Evolutionary conservation across 208 protist genomes (phyloP).

Genomic region (Crithidia thermophila): DNA sequence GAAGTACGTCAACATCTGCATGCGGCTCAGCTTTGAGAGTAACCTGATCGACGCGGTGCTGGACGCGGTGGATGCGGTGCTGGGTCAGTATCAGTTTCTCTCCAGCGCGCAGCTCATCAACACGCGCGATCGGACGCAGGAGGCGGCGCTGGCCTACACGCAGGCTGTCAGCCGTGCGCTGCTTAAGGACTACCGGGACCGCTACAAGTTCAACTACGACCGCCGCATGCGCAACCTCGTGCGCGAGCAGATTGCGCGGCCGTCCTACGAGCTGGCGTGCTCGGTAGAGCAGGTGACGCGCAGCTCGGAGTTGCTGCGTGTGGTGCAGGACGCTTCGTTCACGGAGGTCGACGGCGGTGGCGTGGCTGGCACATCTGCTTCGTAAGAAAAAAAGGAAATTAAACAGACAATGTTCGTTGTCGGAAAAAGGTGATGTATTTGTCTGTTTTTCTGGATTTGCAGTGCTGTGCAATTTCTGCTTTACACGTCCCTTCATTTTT

Average conservation of each 20-base stretch:
- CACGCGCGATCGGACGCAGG: constrained; percentile 29
- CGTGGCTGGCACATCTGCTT: not conserved
- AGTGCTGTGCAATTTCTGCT: too few relatives aligned
- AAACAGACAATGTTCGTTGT: not conserved
- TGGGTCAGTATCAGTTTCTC: constrained; percentile 51
- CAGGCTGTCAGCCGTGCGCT: constrained; percentile 53
- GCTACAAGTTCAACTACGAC: constrained; percentile 60
- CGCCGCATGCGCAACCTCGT: constrained; percentile 64
- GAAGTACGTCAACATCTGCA: constrained; percentile 64
- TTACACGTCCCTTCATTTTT: too few relatives aligned
- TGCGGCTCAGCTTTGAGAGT: constrained; percentile 64
- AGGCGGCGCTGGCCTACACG: constrained; percentile 51
- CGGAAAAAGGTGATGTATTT: too few relatives aligned
- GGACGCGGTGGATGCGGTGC: constrained; percentile 69
- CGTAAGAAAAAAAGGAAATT: not conserved
- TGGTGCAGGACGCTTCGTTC: constrained; percentile 34
- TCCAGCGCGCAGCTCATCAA: constrained; percentile 33
- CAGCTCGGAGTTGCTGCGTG: constrained; percentile 28
- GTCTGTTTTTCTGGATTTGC: too few relatives aligned
- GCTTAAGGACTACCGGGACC: constrained; percentile 42
- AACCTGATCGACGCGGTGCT: constrained; percentile 66
- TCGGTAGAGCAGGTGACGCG: constrained; percentile 25
- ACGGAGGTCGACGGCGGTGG: constrained; percentile 12
- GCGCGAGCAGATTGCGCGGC: constrained; percentile 32
- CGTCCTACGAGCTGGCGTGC: constrained; percentile 28